Evolutionary conservation across 2,329 filamentous ascomycete genomes (phyloP), one percentile per base, ranked within the genome.

Genomic region (Pseudogymnoascus sp.): DNA sequence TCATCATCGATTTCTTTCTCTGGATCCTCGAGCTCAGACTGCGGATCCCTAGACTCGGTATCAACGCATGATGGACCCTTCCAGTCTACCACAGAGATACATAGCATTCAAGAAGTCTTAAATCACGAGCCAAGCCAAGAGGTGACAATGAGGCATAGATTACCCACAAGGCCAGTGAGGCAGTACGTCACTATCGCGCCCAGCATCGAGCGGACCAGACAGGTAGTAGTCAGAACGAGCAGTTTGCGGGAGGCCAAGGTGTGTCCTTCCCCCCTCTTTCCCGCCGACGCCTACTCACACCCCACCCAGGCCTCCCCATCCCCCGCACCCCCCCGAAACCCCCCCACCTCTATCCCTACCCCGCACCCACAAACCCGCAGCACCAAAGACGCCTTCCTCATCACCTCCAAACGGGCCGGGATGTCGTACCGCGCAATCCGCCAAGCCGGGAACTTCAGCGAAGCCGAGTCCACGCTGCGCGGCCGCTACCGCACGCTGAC

Each of bases 381-480:
- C 12, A 28, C 21, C 18, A 77, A 77, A 69, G 79, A 84, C 67
- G 71, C 77, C 2, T 80, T 79, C 44, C 77, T 90, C 1, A 72
- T 88, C 14, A 70, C 77, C n/a, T 77, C 79, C 23, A 85, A 84
- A 71, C 69, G 73, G 6, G 72, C 76, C 1, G 86, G 86, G 2
- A 76, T 83, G 75, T 84, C 86, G 0, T 91, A 90, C 74, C 82
- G 80, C 62, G 79, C 88, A 64, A 90, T 91, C 69, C 81, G 81
- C 38, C 68, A 71, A 5, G 69, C 75, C 16, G 83, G 85, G 12
- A 75, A 77, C 1, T 87, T 87, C 66, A 74, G 65, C 21, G 86
- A 89, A 68, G 85, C 87, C 1, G 88, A 90, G 74, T 89, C 87
- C 10, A 92, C 89, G 0, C 77, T 92, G 38, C 81, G 89, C 12